A percentile compares a stretch with the other conserved stretches of the same genome.
phyloP scores from a whole-genome alignment of 495 filamentous ascomycete species.

The Rostrohypoxylon terebratum region DNA sequence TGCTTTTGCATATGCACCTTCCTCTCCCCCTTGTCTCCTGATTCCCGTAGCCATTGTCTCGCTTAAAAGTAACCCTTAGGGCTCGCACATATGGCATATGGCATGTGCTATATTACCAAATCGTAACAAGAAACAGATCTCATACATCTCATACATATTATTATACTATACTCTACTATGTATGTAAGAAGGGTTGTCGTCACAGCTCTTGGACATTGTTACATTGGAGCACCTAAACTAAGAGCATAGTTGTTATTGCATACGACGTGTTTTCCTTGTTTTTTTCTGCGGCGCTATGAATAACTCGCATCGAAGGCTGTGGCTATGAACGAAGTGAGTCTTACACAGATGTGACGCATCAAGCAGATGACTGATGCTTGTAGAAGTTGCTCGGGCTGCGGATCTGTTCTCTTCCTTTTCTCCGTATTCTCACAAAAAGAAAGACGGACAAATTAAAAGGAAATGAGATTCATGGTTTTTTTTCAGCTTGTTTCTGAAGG shows the following conservation, averaged over 20 bases:
- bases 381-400: not conserved
- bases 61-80: slow-evolving; percentile 6
- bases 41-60: not conserved
- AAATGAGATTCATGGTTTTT: not conserved
- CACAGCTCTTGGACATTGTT: slow-evolving; percentile 7
- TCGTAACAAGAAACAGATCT: slow-evolving; percentile 7
- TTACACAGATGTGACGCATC: slow-evolving; percentile 23
- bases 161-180: not conserved
- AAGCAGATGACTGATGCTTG: slow-evolving; percentile 5
- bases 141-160: too few species aligned
- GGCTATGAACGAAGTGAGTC: slow-evolving; percentile 16
- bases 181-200: not conserved
- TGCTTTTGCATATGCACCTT: slow-evolving; percentile 9
- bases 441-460: not conserved
- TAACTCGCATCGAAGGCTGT: slow-evolving; percentile 16
- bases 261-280: slow-evolving; percentile 7
- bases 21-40: not conserved
- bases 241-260: slow-evolving; percentile 3
- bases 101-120: slow-evolving; percentile 15
- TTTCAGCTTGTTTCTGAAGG: slow-evolving; percentile 6
- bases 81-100: slow-evolving; percentile 14
- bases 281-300: slow-evolving; percentile 24
- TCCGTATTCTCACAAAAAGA: not conserved
- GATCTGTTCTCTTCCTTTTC: slow-evolving; percentile 8
- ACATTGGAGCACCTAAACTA: slow-evolving; percentile 5